phyloP scores from a whole-genome alignment of 176 grass and related monocot genomes.

The Puya raimondii region DNA sequence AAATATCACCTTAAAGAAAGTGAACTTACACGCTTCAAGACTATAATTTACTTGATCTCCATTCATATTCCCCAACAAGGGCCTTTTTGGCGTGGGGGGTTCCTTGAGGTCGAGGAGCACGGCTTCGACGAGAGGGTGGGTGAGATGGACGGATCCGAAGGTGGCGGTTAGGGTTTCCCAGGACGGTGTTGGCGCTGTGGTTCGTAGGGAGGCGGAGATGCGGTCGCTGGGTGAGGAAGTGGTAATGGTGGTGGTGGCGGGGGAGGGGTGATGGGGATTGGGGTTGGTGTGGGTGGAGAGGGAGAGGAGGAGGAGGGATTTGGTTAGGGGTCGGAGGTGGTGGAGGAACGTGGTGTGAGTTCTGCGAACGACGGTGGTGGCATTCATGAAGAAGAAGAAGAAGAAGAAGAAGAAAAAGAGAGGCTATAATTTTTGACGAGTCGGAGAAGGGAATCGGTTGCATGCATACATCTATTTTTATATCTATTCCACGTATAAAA shows the following conservation, averaged over 20 bases:
- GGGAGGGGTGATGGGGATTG: constrained; percentile 7
- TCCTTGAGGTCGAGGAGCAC: constrained; percentile 50
- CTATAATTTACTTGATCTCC: too few relatives aligned
- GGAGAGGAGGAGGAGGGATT: too few relatives aligned
- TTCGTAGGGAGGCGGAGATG: constrained; percentile 45
- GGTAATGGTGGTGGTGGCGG: background rate
- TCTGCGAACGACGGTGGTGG: constrained; percentile 17
- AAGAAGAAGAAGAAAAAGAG: background rate
- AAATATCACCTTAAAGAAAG: too few relatives aligned
- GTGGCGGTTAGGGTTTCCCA: constrained; percentile 51
- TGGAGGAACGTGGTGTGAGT: constrained; percentile 2
- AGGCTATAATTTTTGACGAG: too few relatives aligned
- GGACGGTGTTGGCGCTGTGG: constrained; percentile 16
- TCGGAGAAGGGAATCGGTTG: too few relatives aligned
- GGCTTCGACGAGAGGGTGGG: constrained; percentile 25
- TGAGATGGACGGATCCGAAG: constrained; percentile 27
- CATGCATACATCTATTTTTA: too few relatives aligned
- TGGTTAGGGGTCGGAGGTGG: background rate
- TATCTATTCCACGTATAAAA: too few relatives aligned
- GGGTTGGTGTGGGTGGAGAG: background rate
- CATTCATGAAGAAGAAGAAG: constrained; percentile 4
- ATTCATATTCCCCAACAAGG: too few relatives aligned
- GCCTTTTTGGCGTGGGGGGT: constrained; percentile 50
- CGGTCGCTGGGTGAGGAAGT: background rate
- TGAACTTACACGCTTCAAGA: too few relatives aligned